Evolutionary conservation across 768 basidiomycete species (phyloP).

Genomic region (Boletus edulis): DNA sequence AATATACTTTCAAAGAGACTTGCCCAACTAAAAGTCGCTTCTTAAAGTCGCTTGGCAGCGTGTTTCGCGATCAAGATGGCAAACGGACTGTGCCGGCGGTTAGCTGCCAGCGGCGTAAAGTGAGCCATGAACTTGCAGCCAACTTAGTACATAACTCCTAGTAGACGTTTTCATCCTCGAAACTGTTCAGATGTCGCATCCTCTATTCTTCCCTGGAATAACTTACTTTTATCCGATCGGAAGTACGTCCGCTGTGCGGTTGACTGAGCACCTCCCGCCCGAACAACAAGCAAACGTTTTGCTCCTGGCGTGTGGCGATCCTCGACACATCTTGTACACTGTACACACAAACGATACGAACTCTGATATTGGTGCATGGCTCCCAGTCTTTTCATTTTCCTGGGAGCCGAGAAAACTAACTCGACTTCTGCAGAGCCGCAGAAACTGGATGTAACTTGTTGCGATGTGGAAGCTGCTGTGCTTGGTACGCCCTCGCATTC

Average conservation of each 20-base stretch:
- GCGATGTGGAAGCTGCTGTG: constrained; percentile 30
- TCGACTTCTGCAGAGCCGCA: constrained; percentile 16
- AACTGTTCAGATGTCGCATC: constrained; percentile 21
- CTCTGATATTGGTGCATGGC: constrained; percentile 7
- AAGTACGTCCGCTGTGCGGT: constrained; percentile 52
- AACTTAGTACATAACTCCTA: too few species aligned
- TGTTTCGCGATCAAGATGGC: too few species aligned
- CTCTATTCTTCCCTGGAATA: constrained; percentile 26
- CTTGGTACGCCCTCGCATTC: constrained; percentile 18
- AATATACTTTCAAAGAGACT: too few species aligned
- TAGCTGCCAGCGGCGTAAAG: too few species aligned
- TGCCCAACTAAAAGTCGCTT: too few species aligned
- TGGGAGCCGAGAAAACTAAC: not conserved
- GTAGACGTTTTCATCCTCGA: not conserved
- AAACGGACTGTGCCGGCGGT: too few species aligned
- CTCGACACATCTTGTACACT: constrained; percentile 52
- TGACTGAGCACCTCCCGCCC: constrained; percentile 47
- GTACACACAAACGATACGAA: constrained; percentile 24
- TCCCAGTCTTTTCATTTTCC: not conserved
- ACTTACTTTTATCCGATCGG: constrained; percentile 58
- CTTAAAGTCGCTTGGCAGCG: too few species aligned
- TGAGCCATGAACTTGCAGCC: too few species aligned
- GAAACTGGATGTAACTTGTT: constrained; percentile 29
- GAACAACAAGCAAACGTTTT: constrained; percentile 49
- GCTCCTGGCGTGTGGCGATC: constrained; percentile 57